A percentile compares a stretch with the other conserved stretches of the same genome.
These are phyloP conservation scores for Areca catechu DNA, from an alignment of 176 grass and related monocot genomes.

Conservation along the genomic window DNA sequence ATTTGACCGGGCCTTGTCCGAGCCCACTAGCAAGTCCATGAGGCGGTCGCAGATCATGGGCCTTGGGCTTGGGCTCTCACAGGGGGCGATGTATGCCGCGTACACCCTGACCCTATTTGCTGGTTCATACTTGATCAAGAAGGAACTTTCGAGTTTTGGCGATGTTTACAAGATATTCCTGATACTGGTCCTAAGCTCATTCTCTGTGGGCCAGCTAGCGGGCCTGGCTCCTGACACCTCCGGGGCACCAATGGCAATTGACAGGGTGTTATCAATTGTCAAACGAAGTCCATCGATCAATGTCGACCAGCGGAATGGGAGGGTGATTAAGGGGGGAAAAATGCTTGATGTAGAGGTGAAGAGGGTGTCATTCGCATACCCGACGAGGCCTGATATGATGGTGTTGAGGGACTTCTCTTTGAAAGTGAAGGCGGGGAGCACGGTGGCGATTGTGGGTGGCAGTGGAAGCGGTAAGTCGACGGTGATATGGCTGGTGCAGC, in stretches of 20 bases:
- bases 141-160: conserved; percentile 23
- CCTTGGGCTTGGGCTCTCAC: conserved; percentile 32
- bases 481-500: conserved; percentile 67
- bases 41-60: conserved; percentile 33
- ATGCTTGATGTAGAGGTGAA: conserved; percentile 44
- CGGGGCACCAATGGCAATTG: conserved; percentile 26
- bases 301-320: not conserved
- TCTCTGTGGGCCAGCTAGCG: conserved; percentile 39
- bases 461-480: conserved; percentile 69
- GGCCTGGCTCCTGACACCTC: conserved; percentile 39
- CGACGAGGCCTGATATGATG: conserved; percentile 20
- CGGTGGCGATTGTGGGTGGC: conserved; percentile 34
- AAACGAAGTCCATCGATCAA: conserved; percentile 23
- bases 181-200: conserved; percentile 48
- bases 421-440: conserved; percentile 33
- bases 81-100: conserved; percentile 44
- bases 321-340: conserved; percentile 21
- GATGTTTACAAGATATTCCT: conserved; percentile 61
- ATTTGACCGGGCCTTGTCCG: conserved; percentile 22
- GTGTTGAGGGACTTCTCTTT: conserved; percentile 37
- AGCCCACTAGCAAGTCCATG: conserved; percentile 2
- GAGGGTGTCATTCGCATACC: conserved; percentile 41
- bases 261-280: conserved; percentile 23
- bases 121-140: conserved; percentile 29
- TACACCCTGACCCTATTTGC: conserved; percentile 43